phyloP scores from a whole-genome alignment of 1,139 yeast species.

The Lodderomyces pseudojiufengensis region DNA sequence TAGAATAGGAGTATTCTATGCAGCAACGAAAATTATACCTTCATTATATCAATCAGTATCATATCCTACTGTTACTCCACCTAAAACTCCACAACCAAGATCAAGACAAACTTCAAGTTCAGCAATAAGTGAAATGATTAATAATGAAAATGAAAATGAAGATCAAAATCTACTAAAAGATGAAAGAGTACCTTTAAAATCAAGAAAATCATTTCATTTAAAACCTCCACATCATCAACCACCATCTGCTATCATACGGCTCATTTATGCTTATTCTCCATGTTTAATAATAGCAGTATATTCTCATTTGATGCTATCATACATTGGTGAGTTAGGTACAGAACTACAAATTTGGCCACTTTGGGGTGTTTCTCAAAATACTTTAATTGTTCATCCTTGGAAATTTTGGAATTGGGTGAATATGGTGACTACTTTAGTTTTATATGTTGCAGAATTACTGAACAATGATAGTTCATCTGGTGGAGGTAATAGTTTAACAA shows the following conservation, averaged over 20 bases:
- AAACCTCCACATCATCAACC: constrained; percentile 25
- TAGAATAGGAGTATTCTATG: constrained; percentile 82
- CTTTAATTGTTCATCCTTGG: constrained; percentile 67
- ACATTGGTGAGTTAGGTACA: constrained; percentile 71
- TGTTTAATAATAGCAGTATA: constrained; percentile 92
- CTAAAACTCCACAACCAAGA: constrained; percentile 23
- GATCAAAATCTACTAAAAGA: neutral
- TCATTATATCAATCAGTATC: constrained; percentile 49
- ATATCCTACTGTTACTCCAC: constrained; percentile 34
- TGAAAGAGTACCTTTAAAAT: constrained; percentile 4
- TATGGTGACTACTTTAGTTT: constrained; percentile 71
- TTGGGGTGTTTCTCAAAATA: constrained; percentile 23
- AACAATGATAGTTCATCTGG: constrained; percentile 34
- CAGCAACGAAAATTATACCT: constrained; percentile 93
- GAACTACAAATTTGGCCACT: constrained; percentile 59
- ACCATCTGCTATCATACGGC: constrained; percentile 47
- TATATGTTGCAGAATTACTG: constrained; percentile 75
- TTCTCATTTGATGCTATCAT: constrained; percentile 89
- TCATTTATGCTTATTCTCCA: constrained; percentile 86
- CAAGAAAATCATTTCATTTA: constrained; percentile 13
- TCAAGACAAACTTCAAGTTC: constrained; percentile 14
- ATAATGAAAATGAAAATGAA: neutral
- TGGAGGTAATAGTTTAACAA: constrained; percentile 30
- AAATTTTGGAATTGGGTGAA: constrained; percentile 97
- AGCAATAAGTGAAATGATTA: constrained; percentile 7